These are phyloP conservation scores for Suillus weaverae DNA, from an alignment of 768 basidiomycete species.

Conservation along the genomic window DNA sequence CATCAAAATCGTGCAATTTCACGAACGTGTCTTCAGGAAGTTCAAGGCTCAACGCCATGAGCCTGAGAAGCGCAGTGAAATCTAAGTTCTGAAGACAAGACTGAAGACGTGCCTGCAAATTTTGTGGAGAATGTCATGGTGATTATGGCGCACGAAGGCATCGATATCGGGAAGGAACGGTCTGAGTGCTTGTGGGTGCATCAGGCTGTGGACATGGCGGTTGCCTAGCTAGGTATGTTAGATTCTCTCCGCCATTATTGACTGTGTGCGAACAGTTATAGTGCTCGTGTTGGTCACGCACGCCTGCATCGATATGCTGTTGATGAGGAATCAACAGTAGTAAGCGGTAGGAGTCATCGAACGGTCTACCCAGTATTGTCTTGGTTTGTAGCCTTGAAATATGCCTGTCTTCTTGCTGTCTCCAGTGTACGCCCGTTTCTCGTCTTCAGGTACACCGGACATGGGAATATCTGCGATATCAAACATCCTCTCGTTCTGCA, in stretches of 20 bases:
- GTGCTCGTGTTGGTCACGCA: slow-evolving; percentile 61
- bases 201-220: slow-evolving; percentile 43
- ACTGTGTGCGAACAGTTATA: slow-evolving; percentile 49
- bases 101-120: slow-evolving; percentile 38
- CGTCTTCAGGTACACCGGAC: slow-evolving; percentile 38
- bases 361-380: slow-evolving; percentile 46
- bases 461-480: slow-evolving; percentile 51
- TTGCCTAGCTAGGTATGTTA: slow-evolving; percentile 40
- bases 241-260: background rate
- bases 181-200: slow-evolving; percentile 50
- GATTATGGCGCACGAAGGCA: slow-evolving; percentile 50
- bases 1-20: slow-evolving; percentile 47
- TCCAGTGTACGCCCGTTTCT: slow-evolving; percentile 43
- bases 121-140: slow-evolving; percentile 50
- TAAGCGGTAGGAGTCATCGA: background rate
- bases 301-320: slow-evolving; percentile 62
- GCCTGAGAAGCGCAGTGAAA: slow-evolving; percentile 26
- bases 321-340: background rate
- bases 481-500: slow-evolving; percentile 47
- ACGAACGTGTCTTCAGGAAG: slow-evolving; percentile 54
- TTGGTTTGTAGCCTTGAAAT: slow-evolving; percentile 54
- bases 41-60: slow-evolving; percentile 52
- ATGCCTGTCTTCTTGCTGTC: slow-evolving; percentile 45
- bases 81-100: background rate
- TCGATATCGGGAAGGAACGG: slow-evolving; percentile 55